Conservation (phyloP, 805 yeast genomes). For the Komagataella pastoris region DNA sequence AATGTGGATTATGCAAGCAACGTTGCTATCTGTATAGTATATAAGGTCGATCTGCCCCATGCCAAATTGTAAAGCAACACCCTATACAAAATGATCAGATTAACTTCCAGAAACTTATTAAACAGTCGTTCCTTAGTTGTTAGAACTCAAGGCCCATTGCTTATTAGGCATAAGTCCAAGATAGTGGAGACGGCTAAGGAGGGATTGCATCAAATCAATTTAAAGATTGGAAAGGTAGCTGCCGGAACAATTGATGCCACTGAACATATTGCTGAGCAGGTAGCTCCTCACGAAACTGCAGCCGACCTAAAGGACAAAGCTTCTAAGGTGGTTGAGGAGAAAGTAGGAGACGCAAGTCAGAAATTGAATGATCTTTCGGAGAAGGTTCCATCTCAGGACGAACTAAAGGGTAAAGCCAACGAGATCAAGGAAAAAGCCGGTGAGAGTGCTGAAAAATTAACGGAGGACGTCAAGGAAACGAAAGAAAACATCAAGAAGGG, state of each 20-base stretch:
- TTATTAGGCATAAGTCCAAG: background rate
- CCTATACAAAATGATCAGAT: background rate
- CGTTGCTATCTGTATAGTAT: background rate
- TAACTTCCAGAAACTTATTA: background rate
- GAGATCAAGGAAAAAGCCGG: slow-evolving; percentile 3
- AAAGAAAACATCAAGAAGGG: slow-evolving; percentile 15
- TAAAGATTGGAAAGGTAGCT: slow-evolving; percentile 25
- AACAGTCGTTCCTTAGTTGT: background rate
- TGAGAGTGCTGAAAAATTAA: slow-evolving; percentile 7
- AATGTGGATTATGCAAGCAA: background rate
- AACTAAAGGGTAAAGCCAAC: background rate
- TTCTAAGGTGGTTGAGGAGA: background rate
- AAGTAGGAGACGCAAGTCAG: slow-evolving; percentile 4
- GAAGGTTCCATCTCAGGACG: background rate
- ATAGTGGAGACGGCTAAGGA: slow-evolving; percentile 12
- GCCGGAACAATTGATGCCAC: slow-evolving; percentile 27
- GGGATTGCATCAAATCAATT: slow-evolving; percentile 8
- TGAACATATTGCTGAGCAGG: slow-evolving; percentile 13
- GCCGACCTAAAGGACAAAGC: slow-evolving; percentile 4
- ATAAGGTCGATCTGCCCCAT: background rate
- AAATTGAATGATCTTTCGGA: slow-evolving; percentile 1
- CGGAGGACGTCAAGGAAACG: slow-evolving; percentile 3
- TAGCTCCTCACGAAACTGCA: slow-evolving; percentile 1
- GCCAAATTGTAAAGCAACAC: background rate
- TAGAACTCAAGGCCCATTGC: background rate